Evolutionary conservation across 176 grass and related monocot species (phyloP), one percentile per base, ranked within the genome.

Genomic region (Carex littledalei): DNA sequence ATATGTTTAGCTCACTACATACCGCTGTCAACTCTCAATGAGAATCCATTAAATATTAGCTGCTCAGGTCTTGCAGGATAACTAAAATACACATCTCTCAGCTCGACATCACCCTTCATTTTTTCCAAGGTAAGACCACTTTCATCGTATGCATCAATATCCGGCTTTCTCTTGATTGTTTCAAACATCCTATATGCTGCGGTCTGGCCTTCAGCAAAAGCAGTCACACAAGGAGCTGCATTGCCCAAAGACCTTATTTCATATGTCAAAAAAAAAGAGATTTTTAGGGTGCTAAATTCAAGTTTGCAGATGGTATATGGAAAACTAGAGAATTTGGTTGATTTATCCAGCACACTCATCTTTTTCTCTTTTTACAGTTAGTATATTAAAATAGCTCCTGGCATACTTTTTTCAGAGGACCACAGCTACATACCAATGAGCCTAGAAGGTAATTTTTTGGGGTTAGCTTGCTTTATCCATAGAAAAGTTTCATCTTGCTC

Each of bases 1-100:
- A 12, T 50, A 12, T 50, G 47, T 12, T 50, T 50, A 50, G 47
- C 47, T 50, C 47, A 50, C 9, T 50, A 50, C 47, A 50, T 83
- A 83, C 94, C 90, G n/a, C 81, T 92, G 18, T 89, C 18, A 26
- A 97, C 87, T 47, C 68, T 84, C 41, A 97, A 77, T 59, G 90
- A 97, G 78, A 94, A 94, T 88, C 89, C 94, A 85, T 88, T 85
- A 76, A 97, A 91, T 92, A 97, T 92, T 35, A 85, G 87, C 31
- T 94, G 83, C 22, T 94, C 87, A 29, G 92, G 88, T 78, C 94
- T 94, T 56, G 94, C 85, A 72, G 94, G 94, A 86, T 92, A 92
- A 65, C 92, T 92, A 84, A 97, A 97, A 80, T 87, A 89, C 20
- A 97, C 94, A 81, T 94, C 84, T 79, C 88, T 94, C 14, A 94